phyloP scores from a whole-genome alignment of 352 stramenopile species.

The Globisporangium solare region DNA sequence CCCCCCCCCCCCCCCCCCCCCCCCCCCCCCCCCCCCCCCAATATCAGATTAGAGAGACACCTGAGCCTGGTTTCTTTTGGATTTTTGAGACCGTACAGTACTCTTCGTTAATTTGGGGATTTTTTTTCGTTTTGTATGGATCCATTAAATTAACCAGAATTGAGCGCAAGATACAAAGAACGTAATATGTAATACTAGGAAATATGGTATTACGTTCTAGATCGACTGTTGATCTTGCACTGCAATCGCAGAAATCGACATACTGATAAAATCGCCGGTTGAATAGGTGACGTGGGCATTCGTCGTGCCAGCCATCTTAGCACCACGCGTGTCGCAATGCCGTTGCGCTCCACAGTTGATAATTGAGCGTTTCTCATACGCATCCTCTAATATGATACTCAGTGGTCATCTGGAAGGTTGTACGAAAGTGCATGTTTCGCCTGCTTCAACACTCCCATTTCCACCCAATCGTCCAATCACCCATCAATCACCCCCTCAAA shows the following conservation, averaged over 20 bases:
- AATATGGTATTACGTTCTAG: too few species aligned
- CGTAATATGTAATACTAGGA: too few species aligned
- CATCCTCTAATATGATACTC: not conserved
- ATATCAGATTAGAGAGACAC: not conserved
- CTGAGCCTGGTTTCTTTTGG: not conserved
- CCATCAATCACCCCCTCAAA: not conserved
- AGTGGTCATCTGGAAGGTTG: not conserved
- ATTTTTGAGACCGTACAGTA: not conserved
- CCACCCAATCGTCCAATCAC: not conserved
- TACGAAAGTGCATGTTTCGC: not conserved
- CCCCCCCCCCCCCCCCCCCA: too few species aligned
- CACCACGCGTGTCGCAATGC: too few species aligned
- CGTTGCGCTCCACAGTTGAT: not conserved
- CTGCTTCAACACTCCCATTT: not conserved
- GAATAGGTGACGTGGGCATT: not conserved
- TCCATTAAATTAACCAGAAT: too few species aligned
- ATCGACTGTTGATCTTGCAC: too few species aligned
- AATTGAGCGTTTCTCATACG: not conserved
- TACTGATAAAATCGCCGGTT: too few species aligned
- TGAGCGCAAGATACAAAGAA: too few species aligned
- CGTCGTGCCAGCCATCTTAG: not conserved
- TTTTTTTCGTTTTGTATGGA: too few species aligned
- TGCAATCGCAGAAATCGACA: not conserved
- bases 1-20: too few species aligned
- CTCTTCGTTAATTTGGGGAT: too few species aligned